Evolutionary conservation across 352 stramenopile species (phyloP), one percentile per base, ranked within the genome.

Genomic region (Globisporangium irregulare): DNA sequence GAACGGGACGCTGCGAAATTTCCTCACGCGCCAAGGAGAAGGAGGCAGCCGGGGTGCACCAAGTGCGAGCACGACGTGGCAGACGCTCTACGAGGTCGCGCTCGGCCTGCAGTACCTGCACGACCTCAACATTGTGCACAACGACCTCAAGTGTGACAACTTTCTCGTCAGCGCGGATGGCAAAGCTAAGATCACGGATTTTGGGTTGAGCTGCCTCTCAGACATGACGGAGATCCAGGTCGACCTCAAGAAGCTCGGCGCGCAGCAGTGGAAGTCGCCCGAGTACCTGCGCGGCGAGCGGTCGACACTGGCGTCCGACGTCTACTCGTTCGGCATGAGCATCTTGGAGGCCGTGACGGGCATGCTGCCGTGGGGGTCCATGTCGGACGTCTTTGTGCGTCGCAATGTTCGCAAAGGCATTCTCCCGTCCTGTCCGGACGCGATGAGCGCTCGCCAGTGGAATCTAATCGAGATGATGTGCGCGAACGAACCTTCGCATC

Each of bases 1-100:
- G 18, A 63, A 77, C 58, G 70, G 73, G 20, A 74, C 71, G 3
- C 62, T 81, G 25, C 68, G 46, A 10, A 66, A 76, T 6, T 78
- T 71, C 7, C 63, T 80, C 15, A 25, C 60, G 55, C 60, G 32
- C 8, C 36, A 15, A 15, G 36, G 24, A 54, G 24, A 3, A n/a
- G 51, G 12, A 8, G 24, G 7, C 14, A 9, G 32, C 32, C 6
- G 1, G 7, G 12, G 10, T 36, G 51, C 0, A n/a, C 10, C 10
- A 4, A 36, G 10, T 24, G 25, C 20, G 8, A 59, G 14, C 3
- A 56, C 27, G 32, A 50, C 14, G 36, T 69, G 64, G 64, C 38
- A 55, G 12, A 25, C 50, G 25, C 36, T 70, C n/a, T 51, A 66
- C 48, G 27, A 70, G 22, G 57, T 70, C 6, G 46, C 59, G n/a